Percentiles rank a stretch among this genome's conserved stretches.
These are phyloP conservation scores for Coelastrella sp. DNA, from an alignment of 139 green algal genomes.

Conservation along the genomic window DNA sequence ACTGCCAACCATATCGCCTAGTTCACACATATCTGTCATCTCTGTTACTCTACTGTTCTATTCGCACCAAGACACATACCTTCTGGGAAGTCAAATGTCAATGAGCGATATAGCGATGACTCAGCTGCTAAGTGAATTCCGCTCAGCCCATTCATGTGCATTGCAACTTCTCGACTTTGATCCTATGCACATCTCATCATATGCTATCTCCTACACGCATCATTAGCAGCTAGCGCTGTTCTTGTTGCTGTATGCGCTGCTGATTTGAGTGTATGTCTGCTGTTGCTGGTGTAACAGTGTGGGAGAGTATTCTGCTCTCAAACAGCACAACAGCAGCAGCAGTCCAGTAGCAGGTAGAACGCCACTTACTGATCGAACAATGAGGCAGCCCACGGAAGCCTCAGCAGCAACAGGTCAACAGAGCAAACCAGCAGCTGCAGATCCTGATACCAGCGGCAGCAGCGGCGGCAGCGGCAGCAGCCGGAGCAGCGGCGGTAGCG, in stretches of 20 bases:
- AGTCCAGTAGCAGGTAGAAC: not conserved
- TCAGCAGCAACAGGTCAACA: not conserved
- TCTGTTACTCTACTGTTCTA: too few relatives aligned
- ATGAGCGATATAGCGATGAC: too few relatives aligned
- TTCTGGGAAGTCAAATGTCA: too few relatives aligned
- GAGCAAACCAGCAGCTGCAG: not conserved
- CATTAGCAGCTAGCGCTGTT: not conserved
- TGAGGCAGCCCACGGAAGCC: not conserved
- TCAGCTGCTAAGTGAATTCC: too few relatives aligned
- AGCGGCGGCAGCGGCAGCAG: not conserved
- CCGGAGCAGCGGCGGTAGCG: not conserved
- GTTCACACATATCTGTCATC: too few relatives aligned
- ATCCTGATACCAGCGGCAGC: not conserved
- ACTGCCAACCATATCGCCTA: too few relatives aligned
- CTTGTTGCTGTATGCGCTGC: not conserved
- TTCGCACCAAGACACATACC: too few relatives aligned
- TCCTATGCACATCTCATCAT: too few relatives aligned
- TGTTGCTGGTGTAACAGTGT: not conserved
- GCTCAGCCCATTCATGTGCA: too few relatives aligned
- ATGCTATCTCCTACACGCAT: too few relatives aligned
- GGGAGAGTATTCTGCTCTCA: constrained; percentile 30
- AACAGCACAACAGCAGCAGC: not conserved
- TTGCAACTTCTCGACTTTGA: too few relatives aligned
- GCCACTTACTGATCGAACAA: not conserved
- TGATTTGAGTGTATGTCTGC: not conserved